Conservation (phyloP, 768 basidiomycete genomes). For the Trametes punicea region DNA sequence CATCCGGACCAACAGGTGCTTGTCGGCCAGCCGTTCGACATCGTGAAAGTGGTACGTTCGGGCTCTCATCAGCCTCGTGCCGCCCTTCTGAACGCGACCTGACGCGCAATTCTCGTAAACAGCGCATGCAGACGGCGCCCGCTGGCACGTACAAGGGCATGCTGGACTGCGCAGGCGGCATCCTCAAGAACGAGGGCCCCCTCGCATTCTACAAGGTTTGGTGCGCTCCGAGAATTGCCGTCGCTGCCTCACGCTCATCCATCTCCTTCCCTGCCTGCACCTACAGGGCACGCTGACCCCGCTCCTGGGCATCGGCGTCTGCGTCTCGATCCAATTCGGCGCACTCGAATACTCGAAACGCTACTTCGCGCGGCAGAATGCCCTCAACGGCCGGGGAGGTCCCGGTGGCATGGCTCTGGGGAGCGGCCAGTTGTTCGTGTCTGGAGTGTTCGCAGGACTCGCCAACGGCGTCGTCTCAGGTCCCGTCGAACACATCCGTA, state of each 20-base stretch:
- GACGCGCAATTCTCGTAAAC: slow-evolving; percentile 16
- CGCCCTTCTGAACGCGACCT: slow-evolving; percentile 5
- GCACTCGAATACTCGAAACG: slow-evolving; percentile 86
- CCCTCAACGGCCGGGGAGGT: slow-evolving; percentile 56
- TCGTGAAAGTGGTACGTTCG: slow-evolving; percentile 85
- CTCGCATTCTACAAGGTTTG: slow-evolving; percentile 91
- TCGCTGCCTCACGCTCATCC: background rate
- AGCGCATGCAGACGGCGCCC: slow-evolving; percentile 94
- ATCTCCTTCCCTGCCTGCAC: background rate
- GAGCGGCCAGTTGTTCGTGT: slow-evolving; percentile 61
- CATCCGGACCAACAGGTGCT: slow-evolving; percentile 51
- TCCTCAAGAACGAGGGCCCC: slow-evolving; percentile 88
- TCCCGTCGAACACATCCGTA: slow-evolving; percentile 97
- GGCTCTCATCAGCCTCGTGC: slow-evolving; percentile 5
- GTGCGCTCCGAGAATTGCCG: slow-evolving; percentile 3
- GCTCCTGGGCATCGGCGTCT: slow-evolving; percentile 86
- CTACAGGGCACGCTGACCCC: slow-evolving; percentile 85
- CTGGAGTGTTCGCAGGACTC: slow-evolving; percentile 84
- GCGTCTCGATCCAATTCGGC: slow-evolving; percentile 95
- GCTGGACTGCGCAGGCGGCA: slow-evolving; percentile 85
- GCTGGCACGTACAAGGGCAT: slow-evolving; percentile 88
- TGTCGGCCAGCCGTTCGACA: slow-evolving; percentile 94
- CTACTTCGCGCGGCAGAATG: slow-evolving; percentile 64
- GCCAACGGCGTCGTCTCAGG: slow-evolving; percentile 92
- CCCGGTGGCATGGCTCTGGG: slow-evolving; percentile 58